Evolutionary conservation across 495 filamentous ascomycete genomes (phyloP).

Genomic region (Xylaria bambusicola): DNA sequence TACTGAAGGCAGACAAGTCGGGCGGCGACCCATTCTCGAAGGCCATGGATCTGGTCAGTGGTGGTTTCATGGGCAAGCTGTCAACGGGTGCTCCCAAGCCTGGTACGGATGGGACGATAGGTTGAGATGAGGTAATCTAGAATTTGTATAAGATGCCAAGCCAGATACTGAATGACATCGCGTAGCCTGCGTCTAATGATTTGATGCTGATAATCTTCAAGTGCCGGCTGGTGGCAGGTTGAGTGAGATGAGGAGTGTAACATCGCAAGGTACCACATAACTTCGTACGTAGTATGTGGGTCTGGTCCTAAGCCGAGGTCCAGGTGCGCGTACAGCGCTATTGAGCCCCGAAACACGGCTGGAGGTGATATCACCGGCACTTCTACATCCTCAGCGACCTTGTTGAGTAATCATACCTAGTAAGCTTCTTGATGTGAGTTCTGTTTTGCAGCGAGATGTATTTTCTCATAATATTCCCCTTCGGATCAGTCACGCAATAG

Average conservation of each 20-base stretch:
- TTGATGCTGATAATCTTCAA: too few relatives aligned
- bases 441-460: not conserved
- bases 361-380: too few relatives aligned
- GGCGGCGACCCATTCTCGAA: conserved; percentile 32
- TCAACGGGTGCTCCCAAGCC: conserved; percentile 32
- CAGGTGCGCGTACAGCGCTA: too few relatives aligned
- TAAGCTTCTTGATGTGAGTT: not conserved
- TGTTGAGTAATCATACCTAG: conserved; percentile 9
- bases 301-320: too few relatives aligned
- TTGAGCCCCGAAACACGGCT: too few relatives aligned
- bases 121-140: conserved; percentile 9
- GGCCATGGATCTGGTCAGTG: conserved; percentile 31
- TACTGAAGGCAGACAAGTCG: conserved; percentile 29
- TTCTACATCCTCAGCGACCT: too few relatives aligned
- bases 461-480: not conserved
- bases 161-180: not conserved
- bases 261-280: not conserved
- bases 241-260: not conserved
- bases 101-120: conserved; percentile 37
- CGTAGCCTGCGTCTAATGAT: too few relatives aligned
- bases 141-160: too few relatives aligned
- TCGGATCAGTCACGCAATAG: not conserved
- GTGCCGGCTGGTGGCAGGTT: too few relatives aligned
- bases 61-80: conserved; percentile 37
- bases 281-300: too few relatives aligned